Conservation (phyloP, 1,284 basidiomycete genomes). For the Cryptococcus maquisensis region DNA sequence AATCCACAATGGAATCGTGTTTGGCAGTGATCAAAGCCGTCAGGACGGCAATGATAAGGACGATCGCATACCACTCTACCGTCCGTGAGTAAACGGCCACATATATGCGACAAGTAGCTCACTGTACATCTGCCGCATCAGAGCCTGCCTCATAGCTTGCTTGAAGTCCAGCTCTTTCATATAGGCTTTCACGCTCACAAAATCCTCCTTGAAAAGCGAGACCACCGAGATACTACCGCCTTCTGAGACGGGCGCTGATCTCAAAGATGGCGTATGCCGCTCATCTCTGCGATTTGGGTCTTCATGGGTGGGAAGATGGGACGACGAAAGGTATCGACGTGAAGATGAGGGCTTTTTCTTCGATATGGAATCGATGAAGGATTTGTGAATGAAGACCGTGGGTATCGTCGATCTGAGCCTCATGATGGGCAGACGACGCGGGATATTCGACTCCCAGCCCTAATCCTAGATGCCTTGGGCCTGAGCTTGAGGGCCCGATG, state of each 20-base stretch:
- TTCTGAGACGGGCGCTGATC: background rate
- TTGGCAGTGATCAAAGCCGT: slow-evolving; percentile 35
- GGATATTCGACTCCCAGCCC: too few relatives aligned
- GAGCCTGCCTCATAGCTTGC: slow-evolving; percentile 15
- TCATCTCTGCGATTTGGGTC: background rate
- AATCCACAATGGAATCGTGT: slow-evolving; percentile 38
- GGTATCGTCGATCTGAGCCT: background rate
- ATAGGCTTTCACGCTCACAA: slow-evolving; percentile 18
- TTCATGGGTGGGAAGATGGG: background rate
- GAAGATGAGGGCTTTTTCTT: background rate
- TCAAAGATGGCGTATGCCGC: background rate
- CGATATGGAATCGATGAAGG: background rate
- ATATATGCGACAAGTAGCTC: slow-evolving; percentile 9
- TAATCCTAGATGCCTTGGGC: too few relatives aligned
- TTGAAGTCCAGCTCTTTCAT: slow-evolving; percentile 31
- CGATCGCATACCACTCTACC: slow-evolving; percentile 41
- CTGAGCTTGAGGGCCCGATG: too few relatives aligned
- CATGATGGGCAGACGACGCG: background rate
- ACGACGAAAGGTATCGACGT: background rate
- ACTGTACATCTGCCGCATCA: slow-evolving; percentile 32
- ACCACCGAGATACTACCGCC: slow-evolving; percentile 10
- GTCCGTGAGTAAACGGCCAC: background rate
- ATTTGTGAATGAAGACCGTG: background rate
- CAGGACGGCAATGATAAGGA: slow-evolving; percentile 30
- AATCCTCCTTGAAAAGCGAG: slow-evolving; percentile 28